Percentiles rank a stretch among this genome's conserved stretches.
Evolutionary conservation across 441 rosid species (phyloP).

Genomic region (Aquilaria agallochum): DNA sequence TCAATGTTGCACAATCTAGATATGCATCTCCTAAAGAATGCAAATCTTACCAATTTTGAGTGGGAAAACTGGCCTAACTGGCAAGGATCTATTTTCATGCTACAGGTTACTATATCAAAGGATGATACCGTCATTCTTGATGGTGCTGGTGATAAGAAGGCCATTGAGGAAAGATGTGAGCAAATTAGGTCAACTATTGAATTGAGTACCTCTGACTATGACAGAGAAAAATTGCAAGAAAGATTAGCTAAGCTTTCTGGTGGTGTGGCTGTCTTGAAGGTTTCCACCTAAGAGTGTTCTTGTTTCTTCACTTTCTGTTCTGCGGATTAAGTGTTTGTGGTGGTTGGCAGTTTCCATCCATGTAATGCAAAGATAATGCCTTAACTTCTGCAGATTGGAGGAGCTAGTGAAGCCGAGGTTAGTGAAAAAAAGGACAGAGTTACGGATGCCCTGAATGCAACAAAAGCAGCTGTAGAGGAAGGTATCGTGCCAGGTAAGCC

Average conservation of each 20-base stretch:
- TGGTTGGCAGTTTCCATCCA: not conserved
- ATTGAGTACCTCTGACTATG: slow-evolving; percentile 73
- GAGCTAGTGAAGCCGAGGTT: slow-evolving; percentile 91
- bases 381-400: slow-evolving; percentile 56
- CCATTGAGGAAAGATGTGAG: slow-evolving; percentile 77
- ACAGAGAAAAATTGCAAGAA: slow-evolving; percentile 84
- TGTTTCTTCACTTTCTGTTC: not conserved
- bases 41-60: too few species aligned
- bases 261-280: slow-evolving; percentile 89
- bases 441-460: slow-evolving; percentile 87
- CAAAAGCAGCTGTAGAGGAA: slow-evolving; percentile 94
- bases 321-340: not conserved
- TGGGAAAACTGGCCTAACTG: not conserved
- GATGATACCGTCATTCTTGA: slow-evolving; percentile 86
- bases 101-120: slow-evolving; percentile 69
- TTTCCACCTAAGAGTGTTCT: slow-evolving; percentile 8
- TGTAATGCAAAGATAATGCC: too few species aligned
- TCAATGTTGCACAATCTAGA: too few species aligned
- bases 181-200: slow-evolving; percentile 73
- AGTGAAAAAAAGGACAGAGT: slow-evolving; percentile 90
- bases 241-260: slow-evolving; percentile 87
- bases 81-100: not conserved
- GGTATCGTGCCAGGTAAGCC: slow-evolving; percentile 77
- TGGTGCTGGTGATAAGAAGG: slow-evolving; percentile 79
- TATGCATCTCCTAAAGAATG: too few species aligned